Evolutionary conservation across 495 filamentous ascomycete genomes (phyloP).

Genomic region (Tuber microsphaerosporum): DNA sequence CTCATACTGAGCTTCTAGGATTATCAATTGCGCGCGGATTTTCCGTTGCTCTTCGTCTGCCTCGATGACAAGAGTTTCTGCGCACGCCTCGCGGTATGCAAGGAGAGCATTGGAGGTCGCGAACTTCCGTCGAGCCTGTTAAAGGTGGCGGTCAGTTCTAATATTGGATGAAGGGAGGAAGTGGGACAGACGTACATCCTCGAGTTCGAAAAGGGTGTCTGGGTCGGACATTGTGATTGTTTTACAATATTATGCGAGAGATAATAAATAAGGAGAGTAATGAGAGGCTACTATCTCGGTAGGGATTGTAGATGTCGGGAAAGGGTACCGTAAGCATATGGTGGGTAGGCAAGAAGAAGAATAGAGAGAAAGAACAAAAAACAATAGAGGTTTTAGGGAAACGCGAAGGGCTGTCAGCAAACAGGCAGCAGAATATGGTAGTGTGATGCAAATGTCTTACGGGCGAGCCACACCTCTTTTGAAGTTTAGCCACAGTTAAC

Average conservation of each 20-base stretch:
- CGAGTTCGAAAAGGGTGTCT: constrained; percentile 22
- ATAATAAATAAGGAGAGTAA: neutral
- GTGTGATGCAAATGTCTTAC: neutral
- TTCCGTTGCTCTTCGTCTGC: constrained; percentile 30
- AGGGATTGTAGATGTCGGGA: constrained; percentile 4
- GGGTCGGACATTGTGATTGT: constrained; percentile 17
- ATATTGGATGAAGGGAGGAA: neutral
- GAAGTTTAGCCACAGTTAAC: neutral
- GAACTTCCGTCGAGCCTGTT: constrained; percentile 33
- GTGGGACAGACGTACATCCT: constrained; percentile 12
- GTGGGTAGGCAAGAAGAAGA: neutral
- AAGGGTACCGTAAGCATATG: neutral
- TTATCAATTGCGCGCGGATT: constrained; percentile 22
- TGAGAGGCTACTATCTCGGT: neutral
- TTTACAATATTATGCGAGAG: neutral
- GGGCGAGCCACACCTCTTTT: neutral
- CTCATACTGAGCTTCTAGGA: constrained; percentile 29
- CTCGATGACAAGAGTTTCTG: constrained; percentile 24
- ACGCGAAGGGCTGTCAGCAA: too few relatives aligned
- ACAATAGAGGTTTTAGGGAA: too few relatives aligned
- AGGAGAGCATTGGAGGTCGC: constrained; percentile 22
- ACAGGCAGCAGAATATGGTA: too few relatives aligned
- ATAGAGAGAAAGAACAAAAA: neutral
- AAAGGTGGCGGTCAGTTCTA: constrained; percentile 13
- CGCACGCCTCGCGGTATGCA: constrained; percentile 25